Conservation (phyloP, 1,284 basidiomycete genomes). For the Rhodotorula glutinis region DNA sequence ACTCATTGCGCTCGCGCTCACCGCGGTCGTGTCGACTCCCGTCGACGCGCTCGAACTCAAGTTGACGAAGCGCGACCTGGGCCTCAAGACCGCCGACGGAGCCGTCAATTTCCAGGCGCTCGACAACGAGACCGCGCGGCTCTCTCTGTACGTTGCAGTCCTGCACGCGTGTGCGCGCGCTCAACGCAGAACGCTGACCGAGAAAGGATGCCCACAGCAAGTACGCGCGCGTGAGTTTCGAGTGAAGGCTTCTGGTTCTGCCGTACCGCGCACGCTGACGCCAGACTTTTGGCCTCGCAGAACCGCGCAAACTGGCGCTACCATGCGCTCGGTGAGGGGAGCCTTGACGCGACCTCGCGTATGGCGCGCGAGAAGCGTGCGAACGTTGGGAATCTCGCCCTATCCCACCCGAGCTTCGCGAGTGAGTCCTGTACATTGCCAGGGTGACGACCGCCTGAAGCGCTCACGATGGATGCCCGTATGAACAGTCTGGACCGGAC, state of each 20-base stretch:
- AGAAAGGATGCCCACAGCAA: slow-evolving; percentile 13
- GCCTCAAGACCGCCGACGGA: slow-evolving; percentile 20
- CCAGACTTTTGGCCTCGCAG: not conserved
- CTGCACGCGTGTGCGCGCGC: no score
- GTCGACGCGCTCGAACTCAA: not conserved
- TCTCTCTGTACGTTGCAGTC: slow-evolving; percentile 8
- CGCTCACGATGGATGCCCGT: no score
- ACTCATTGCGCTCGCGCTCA: not conserved
- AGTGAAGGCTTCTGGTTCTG: no score
- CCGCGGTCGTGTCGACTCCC: not conserved
- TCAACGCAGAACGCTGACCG: not conserved
- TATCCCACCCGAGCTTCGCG: not conserved
- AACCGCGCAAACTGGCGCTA: slow-evolving; percentile 10
- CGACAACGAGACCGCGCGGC: not conserved
- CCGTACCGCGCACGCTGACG: not conserved
- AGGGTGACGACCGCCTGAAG: no score
- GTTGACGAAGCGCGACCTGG: slow-evolving; percentile 12
- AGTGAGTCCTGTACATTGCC: not conserved
- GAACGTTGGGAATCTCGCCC: not conserved
- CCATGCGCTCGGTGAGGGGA: not conserved
- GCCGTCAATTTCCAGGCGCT: slow-evolving; percentile 9
- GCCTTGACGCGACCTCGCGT: not conserved
- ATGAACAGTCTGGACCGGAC: slow-evolving; percentile 25
- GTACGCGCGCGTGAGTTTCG: slow-evolving; percentile 16
- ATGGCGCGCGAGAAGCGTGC: slow-evolving; percentile 15